Conservation (phyloP, 2,329 filamentous ascomycete species). For the Diplodia seriata region DNA sequence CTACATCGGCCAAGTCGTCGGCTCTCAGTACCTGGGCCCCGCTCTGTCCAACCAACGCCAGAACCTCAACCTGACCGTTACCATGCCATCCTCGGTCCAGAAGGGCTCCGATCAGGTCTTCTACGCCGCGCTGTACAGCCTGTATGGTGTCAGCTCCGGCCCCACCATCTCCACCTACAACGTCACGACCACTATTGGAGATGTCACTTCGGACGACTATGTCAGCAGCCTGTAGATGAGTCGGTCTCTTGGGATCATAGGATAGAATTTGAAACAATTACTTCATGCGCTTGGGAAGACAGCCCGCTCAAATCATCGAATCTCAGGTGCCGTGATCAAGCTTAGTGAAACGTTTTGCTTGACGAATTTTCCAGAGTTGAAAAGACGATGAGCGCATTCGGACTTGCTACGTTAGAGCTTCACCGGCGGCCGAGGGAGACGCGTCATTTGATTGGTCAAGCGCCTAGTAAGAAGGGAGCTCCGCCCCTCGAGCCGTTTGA, state of each 20-base stretch:
- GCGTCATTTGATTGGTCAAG: no score
- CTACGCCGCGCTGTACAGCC: conserved; percentile 39
- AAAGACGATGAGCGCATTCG: no score
- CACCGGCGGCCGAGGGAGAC: no score
- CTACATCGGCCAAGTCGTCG: conserved; percentile 43
- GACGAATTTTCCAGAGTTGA: no score
- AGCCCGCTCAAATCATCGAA: no score
- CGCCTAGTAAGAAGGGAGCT: no score
- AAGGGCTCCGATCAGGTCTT: conserved; percentile 36
- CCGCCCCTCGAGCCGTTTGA: no score
- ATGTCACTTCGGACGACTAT: conserved; percentile 12
- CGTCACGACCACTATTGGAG: conserved; percentile 19
- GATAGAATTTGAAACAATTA: no score
- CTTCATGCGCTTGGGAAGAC: no score
- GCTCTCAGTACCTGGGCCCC: conserved; percentile 50
- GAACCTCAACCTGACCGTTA: conserved; percentile 40
- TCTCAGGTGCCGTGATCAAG: no score
- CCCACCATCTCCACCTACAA: conserved; percentile 33
- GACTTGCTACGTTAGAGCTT: no score
- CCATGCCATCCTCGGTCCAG: conserved; percentile 33
- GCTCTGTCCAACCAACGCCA: conserved; percentile 39
- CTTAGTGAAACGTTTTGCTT: no score
- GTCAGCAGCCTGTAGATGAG: conserved; percentile 13
- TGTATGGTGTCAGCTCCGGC: conserved; percentile 39
- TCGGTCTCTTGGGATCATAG: neutral